phyloP scores from a whole-genome alignment of 2,329 filamentous ascomycete species.

The Exophiala aquamarina region DNA sequence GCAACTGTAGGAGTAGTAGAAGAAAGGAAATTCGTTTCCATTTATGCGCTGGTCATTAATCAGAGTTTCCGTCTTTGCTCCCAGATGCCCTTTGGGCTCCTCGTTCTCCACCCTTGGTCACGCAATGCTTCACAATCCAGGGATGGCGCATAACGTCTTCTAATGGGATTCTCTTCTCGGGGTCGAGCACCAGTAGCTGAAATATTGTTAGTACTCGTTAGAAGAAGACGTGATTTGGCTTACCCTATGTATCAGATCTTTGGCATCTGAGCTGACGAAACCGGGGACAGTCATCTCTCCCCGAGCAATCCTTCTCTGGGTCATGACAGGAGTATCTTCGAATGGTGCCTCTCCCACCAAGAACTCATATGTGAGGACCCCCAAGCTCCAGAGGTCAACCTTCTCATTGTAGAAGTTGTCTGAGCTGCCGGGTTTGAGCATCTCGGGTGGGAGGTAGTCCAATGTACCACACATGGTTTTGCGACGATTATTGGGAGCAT shows the following conservation, averaged over 20 bases:
- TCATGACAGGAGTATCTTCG: constrained; percentile 93
- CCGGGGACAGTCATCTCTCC: constrained; percentile 90
- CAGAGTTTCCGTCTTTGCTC: constrained; percentile 8
- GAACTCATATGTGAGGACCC: constrained; percentile 95
- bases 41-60: neutral
- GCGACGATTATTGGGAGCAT: constrained; percentile 89
- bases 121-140: constrained; percentile 94
- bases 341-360: constrained; percentile 94
- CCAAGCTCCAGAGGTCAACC: constrained; percentile 93
- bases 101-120: constrained; percentile 26
- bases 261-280: constrained; percentile 87
- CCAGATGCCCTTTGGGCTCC: constrained; percentile 15
- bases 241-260: constrained; percentile 88
- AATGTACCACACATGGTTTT: constrained; percentile 97
- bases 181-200: constrained; percentile 84
- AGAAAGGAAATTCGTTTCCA: constrained; percentile 14
- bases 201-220: constrained; percentile 25
- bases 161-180: constrained; percentile 86
- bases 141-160: constrained; percentile 87
- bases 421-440: constrained; percentile 78
- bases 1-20: neutral
- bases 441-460: constrained; percentile 96
- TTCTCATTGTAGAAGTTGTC: constrained; percentile 94
- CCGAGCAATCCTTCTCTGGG: constrained; percentile 80
- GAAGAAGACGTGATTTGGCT: constrained; percentile 32